Evolutionary conservation across 2,329 filamentous ascomycete species (phyloP).

Genomic region (Cladophialophora bantiana): DNA sequence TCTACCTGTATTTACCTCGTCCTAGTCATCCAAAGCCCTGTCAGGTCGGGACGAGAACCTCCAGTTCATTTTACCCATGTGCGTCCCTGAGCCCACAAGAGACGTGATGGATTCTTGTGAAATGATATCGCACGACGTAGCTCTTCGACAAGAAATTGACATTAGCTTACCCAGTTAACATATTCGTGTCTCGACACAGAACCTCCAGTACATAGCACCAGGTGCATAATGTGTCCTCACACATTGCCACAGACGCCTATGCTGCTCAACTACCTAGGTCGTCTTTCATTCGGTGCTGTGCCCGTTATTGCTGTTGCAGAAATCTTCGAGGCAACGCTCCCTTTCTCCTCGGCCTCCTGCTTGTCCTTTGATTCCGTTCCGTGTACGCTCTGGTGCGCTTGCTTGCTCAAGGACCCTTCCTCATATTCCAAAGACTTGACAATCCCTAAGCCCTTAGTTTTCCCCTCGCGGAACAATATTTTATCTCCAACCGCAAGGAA

Average conservation of each 20-base stretch:
- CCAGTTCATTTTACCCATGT: no score
- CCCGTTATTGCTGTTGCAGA: background rate
- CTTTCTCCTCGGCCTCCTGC: constrained; percentile 24
- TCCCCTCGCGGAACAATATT: constrained; percentile 89
- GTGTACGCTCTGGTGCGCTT: constrained; percentile 31
- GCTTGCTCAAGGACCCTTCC: constrained; percentile 56
- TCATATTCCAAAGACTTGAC: constrained; percentile 93
- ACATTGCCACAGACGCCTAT: background rate
- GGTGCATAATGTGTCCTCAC: background rate
- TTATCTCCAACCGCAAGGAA: constrained; percentile 88
- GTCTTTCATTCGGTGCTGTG: constrained; percentile 20
- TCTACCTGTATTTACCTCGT: no score
- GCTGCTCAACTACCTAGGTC: constrained; percentile 14
- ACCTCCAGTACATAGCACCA: background rate
- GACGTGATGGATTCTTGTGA: background rate
- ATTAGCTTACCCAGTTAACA: background rate
- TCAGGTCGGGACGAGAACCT: no score
- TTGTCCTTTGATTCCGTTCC: constrained; percentile 22
- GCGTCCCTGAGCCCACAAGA: no score
- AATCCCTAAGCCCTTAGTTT: constrained; percentile 94
- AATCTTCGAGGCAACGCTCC: background rate
- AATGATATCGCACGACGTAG: background rate
- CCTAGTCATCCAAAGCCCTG: no score
- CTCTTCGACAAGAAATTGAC: background rate
- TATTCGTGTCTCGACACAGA: background rate